These are phyloP conservation scores for Gynandropsis gynandra DNA, from an alignment of 345 rosid genomes.

Conservation along the genomic window DNA sequence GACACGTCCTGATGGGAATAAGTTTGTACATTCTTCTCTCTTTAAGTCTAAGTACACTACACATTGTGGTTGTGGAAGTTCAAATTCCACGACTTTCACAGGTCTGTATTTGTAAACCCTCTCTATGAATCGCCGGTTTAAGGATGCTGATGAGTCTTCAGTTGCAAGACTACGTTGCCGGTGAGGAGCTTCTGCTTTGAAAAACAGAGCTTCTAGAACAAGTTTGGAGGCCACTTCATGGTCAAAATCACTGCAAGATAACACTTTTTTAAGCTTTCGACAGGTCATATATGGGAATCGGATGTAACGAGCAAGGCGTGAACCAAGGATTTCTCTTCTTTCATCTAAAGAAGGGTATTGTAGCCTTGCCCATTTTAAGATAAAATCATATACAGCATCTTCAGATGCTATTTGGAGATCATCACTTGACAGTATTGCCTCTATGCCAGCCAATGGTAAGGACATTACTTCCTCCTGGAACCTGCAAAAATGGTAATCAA, in stretches of 20 bases:
- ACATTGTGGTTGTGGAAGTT: constrained; percentile 79
- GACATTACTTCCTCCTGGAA: constrained; percentile 77
- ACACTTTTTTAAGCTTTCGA: constrained; percentile 83
- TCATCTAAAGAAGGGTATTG: constrained; percentile 65
- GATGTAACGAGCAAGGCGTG: constrained; percentile 69
- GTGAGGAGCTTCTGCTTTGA: constrained; percentile 93
- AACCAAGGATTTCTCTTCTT: constrained; percentile 65
- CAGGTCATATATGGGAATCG: constrained; percentile 96
- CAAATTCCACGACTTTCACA: constrained; percentile 89
- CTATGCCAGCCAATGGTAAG: constrained; percentile 68
- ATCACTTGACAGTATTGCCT: constrained; percentile 73
- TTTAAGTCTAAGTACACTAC: constrained; percentile 91
- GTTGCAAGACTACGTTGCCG: constrained; percentile 68
- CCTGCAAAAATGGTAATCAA: constrained; percentile 33
- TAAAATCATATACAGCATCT: constrained; percentile 86
- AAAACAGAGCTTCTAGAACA: constrained; percentile 88
- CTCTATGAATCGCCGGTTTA: constrained; percentile 62
- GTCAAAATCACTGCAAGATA: constrained; percentile 73
- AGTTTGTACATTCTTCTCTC: constrained; percentile 66
- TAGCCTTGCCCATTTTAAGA: constrained; percentile 74
- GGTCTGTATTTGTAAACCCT: constrained; percentile 94
- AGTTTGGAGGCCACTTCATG: constrained; percentile 79
- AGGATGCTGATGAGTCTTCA: constrained; percentile 59
- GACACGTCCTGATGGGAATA: constrained; percentile 77
- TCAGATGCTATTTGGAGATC: constrained; percentile 96